These are phyloP conservation scores for Microdochium nivale DNA, from an alignment of 2,329 filamentous ascomycete species.

Conservation along the genomic window DNA sequence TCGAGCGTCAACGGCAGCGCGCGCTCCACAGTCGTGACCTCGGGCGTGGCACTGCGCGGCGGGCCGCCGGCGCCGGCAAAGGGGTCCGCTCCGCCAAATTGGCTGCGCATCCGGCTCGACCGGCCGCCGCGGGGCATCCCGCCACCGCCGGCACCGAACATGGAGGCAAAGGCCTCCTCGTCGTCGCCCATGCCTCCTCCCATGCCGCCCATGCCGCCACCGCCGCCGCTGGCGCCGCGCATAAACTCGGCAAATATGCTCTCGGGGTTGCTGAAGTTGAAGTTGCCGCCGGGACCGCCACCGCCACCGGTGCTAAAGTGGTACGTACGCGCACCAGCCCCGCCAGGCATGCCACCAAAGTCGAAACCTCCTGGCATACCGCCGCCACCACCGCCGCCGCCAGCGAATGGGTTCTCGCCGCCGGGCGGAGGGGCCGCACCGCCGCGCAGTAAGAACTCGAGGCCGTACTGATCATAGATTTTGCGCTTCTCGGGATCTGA, in stretches of 20 bases:
- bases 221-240: conserved; percentile 36
- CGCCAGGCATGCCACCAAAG: conserved; percentile 27
- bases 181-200: conserved; percentile 37
- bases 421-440: conserved; percentile 60
- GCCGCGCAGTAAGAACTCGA: conserved; percentile 84
- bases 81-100: conserved; percentile 24
- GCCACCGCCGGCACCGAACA: conserved; percentile 40
- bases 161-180: conserved; percentile 34
- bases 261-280: conserved; percentile 75
- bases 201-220: conserved; percentile 25
- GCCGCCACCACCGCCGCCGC: conserved; percentile 40
- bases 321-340: conserved; percentile 46
- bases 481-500: conserved; percentile 96
- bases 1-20: conserved; percentile 74
- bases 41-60: conserved; percentile 53
- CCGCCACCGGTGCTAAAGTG: conserved; percentile 53
- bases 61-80: conserved; percentile 13
- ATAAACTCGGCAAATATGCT: conserved; percentile 82
- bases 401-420: conserved; percentile 53
- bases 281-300: conserved; percentile 52
- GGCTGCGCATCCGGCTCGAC: conserved; percentile 29
- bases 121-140: conserved; percentile 28
- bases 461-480: conserved; percentile 87
- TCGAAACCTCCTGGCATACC: conserved; percentile 47
- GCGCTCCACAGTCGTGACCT: conserved; percentile 86